A percentile compares a stretch with the other conserved stretches of the same genome.
phyloP scores from a whole-genome alignment of 305 asterid species.

The Withania somnifera region DNA sequence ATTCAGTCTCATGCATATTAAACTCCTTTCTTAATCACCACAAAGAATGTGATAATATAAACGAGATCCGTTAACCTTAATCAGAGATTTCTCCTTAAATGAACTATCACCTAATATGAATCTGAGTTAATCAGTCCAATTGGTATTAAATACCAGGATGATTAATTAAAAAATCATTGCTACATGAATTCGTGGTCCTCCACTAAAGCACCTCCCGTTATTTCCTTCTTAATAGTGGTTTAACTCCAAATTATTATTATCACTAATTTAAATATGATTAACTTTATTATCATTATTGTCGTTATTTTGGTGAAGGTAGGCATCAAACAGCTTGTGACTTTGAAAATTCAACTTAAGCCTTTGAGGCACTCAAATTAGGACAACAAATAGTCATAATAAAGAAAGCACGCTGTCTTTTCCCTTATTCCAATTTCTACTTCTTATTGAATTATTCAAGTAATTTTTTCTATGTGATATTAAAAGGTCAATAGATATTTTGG shows the following conservation, averaged over 20 bases:
- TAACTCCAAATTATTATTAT: not conserved
- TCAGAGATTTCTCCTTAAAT: not conserved
- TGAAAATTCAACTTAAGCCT: not conserved
- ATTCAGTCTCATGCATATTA: not conserved
- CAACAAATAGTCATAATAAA: not conserved
- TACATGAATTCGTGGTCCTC: not conserved
- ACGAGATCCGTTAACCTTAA: too few relatives aligned
- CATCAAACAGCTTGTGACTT: not conserved
- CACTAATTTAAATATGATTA: not conserved
- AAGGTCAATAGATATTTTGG: not conserved
- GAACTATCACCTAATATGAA: accelerated
- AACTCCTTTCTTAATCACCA: not conserved
- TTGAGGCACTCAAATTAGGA: not conserved
- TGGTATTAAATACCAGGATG: not conserved
- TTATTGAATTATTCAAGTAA: not conserved
- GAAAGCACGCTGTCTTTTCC: not conserved
- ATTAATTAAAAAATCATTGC: not conserved
- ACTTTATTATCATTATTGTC: not conserved
- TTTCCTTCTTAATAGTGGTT: not conserved
- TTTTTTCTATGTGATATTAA: not conserved
- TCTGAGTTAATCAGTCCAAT: not conserved
- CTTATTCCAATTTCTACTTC: not conserved
- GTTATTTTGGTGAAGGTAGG: conserved; percentile 2
- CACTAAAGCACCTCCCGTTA: not conserved
- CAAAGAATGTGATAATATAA: not conserved